Evolutionary conservation across 2,329 filamentous ascomycete genomes (phyloP), one percentile per base, ranked within the genome.

Genomic region (Penicillium sclerotigenum): DNA sequence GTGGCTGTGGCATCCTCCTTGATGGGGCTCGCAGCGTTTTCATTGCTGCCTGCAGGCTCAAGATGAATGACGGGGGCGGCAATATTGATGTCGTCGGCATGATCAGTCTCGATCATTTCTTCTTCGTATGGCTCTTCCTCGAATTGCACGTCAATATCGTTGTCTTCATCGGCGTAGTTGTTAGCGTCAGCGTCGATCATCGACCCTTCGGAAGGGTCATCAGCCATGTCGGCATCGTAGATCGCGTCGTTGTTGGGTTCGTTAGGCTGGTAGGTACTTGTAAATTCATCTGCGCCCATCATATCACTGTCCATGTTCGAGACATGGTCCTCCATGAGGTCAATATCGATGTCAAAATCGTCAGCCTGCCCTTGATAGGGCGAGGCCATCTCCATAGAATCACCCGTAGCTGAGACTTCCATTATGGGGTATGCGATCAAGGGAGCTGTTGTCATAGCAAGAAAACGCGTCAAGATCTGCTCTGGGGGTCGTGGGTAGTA

Each of bases 311-410:
- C 85, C 62, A 83, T 79, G 47, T 83, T 75, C 51, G 84, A 83
- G 56, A 79, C 77, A 61, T 85, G 80, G 62, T 85, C 81, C 57
- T 86, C 70, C 65, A 76, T 73, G 57, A 80, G 68, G 61, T 85
- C 83, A 58, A 87, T 77, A 61, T 87, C 84, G 58, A 87, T 83
- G 76, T 65, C 81, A 75, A 65, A 86, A 75, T 77, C 78, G 63
- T 83, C 81, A 47, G 76, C 75, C 52, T 73, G 71, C 4, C 71
- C 71, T 29, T 74, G 66, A 40, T 73, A 73, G 31, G 73, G 73
- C 38, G 71, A 73, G 11, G 70, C 69, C 73, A 77, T 72, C 58
- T 77, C 74, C 73, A 77, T 76, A 45, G 65, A 75, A 52, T 80
- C 77, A 54, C 78, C 77, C 45, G 71, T 55, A 18, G 63, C 59